These are phyloP conservation scores for Calocybe indica DNA, from an alignment of 768 basidiomycete species.

Conservation along the genomic window DNA sequence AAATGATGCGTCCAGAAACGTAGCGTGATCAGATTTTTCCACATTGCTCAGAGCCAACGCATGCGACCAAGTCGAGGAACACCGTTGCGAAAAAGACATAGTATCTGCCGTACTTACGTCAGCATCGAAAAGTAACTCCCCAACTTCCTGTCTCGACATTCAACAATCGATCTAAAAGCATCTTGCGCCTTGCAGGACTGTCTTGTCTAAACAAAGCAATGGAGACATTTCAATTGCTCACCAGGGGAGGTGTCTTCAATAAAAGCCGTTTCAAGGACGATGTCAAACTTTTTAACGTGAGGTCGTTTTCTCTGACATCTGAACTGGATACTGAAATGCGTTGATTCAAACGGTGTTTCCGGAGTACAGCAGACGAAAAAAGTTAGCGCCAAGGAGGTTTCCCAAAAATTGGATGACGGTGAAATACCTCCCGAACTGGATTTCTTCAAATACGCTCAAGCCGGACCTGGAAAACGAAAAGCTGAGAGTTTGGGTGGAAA, in stretches of 20 bases:
- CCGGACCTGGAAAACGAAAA: constrained; percentile 49
- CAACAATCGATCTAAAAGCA: too few species aligned
- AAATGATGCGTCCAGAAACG: too few species aligned
- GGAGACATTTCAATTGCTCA: constrained; percentile 89
- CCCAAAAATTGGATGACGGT: constrained; percentile 20
- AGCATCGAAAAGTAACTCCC: not conserved
- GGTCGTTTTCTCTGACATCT: constrained; percentile 7
- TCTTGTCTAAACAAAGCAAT: constrained; percentile 25
- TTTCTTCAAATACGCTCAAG: constrained; percentile 85
- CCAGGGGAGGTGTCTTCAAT: constrained; percentile 84
- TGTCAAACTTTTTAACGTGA: constrained; percentile 63
- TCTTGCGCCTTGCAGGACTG: too few species aligned
- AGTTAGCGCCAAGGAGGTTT: constrained; percentile 5
- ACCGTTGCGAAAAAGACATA: too few species aligned
- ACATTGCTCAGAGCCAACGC: too few species aligned
- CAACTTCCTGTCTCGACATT: too few species aligned
- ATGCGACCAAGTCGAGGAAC: too few species aligned
- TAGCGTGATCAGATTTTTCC: too few species aligned
- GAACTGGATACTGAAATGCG: too few species aligned
- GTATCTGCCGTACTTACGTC: too few species aligned
- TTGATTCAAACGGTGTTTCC: too few species aligned
- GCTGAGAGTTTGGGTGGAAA: constrained; percentile 9
- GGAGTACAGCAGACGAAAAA: constrained; percentile 9
- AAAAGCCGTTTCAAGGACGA: constrained; percentile 69
- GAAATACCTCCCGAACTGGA: constrained; percentile 77